Percentiles rank a stretch among this genome's conserved stretches.
Evolutionary conservation across 108 stramenopile genomes (phyloP).

Genomic region (Skeletonema costatum): DNA sequence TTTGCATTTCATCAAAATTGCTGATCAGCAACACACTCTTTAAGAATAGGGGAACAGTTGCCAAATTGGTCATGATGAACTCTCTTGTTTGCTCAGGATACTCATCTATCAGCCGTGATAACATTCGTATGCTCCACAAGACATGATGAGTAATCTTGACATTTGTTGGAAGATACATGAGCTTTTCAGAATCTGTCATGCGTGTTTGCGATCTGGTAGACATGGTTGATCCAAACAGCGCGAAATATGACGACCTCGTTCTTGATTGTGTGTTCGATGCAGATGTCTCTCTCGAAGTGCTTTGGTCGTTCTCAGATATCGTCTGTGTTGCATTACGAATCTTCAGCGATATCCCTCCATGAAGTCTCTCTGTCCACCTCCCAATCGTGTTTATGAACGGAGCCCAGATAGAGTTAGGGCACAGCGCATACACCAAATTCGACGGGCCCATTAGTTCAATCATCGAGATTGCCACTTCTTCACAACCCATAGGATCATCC

Average conservation of each 20-base stretch:
- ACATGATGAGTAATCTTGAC: conserved; percentile 32
- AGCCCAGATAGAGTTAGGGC: conserved; percentile 16
- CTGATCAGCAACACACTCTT: conserved; percentile 35
- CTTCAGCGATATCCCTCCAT: neutral
- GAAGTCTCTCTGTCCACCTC: conserved; percentile 29
- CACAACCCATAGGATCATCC: conserved; percentile 18
- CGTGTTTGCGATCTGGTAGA: neutral
- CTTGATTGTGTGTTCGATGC: neutral
- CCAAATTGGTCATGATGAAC: conserved; percentile 42
- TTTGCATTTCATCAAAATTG: conserved; percentile 22
- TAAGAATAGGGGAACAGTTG: conserved; percentile 43
- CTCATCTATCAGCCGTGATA: conserved; percentile 43
- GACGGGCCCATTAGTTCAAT: conserved; percentile 38
- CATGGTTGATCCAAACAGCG: neutral
- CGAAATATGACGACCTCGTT: neutral
- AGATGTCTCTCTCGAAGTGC: neutral
- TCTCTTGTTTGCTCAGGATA: conserved; percentile 42
- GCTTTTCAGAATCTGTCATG: conserved; percentile 1
- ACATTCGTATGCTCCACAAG: conserved; percentile 31
- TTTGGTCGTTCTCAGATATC: neutral
- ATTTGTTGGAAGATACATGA: conserved; percentile 18
- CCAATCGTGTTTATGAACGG: conserved; percentile 38
- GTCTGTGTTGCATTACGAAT: neutral
- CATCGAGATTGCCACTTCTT: conserved; percentile 25
- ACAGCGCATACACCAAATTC: conserved; percentile 23